These are phyloP conservation scores for Aaosphaeria arxii DNA, from an alignment of 2,329 filamentous ascomycete species.

Conservation along the genomic window DNA sequence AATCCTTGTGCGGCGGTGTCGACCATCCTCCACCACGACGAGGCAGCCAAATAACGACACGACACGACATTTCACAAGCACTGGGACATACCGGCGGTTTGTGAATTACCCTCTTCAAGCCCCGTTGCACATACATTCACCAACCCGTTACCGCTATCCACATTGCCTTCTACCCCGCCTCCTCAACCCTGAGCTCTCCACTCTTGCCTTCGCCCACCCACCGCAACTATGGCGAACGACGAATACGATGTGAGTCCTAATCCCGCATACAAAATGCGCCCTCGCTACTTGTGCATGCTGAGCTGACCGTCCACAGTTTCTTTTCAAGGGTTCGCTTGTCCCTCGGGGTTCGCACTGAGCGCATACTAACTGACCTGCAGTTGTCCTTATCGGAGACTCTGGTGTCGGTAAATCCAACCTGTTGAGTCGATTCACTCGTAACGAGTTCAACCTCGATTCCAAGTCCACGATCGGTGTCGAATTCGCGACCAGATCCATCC, in stretches of 20 bases:
- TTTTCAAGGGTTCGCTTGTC: slow-evolving; percentile 82
- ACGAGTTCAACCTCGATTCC: slow-evolving; percentile 99
- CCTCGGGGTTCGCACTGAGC: background rate
- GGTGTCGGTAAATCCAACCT: slow-evolving; percentile 99
- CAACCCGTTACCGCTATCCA: background rate
- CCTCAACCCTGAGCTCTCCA: slow-evolving; percentile 9
- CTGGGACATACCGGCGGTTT: slow-evolving; percentile 2
- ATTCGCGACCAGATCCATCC: slow-evolving; percentile 97
- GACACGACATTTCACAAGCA: slow-evolving; percentile 1
- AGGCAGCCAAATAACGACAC: slow-evolving; percentile 18
- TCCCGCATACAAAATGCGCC: slow-evolving; percentile 12
- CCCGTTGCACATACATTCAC: background rate
- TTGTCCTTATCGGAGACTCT: slow-evolving; percentile 98
- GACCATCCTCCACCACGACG: slow-evolving; percentile 13
- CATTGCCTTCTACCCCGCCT: background rate
- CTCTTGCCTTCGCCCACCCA: slow-evolving; percentile 20
- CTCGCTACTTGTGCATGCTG: slow-evolving; percentile 3
- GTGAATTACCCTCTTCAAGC: background rate
- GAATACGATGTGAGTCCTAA: slow-evolving; percentile 88
- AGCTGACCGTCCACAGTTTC: slow-evolving; percentile 63
- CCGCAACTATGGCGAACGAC: slow-evolving; percentile 86
- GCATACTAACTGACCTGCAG: slow-evolving; percentile 45
- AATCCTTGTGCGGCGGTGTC: too few relatives aligned
- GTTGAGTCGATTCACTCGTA: slow-evolving; percentile 97
- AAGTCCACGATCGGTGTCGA: slow-evolving; percentile 99